Evolutionary conservation across 2,329 filamentous ascomycete species (phyloP).

Genomic region (Drechslerella stenobrocha): DNA sequence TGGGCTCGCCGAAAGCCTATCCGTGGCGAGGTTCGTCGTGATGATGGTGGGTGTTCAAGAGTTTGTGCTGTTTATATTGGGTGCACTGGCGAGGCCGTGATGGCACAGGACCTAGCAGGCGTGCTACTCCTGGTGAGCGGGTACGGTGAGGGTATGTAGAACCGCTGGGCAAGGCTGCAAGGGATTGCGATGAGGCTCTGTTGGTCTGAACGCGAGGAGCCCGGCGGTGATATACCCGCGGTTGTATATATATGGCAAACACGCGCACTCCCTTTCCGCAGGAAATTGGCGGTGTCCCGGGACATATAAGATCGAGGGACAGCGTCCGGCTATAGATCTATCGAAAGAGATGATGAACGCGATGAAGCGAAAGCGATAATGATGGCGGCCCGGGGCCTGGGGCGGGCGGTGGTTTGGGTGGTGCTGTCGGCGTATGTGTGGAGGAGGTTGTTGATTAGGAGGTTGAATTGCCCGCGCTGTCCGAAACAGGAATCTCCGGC

Average conservation of each 20-base stretch:
- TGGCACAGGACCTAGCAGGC: slow-evolving; percentile 3
- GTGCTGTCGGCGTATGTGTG: slow-evolving; percentile 32
- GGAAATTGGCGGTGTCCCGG: slow-evolving; percentile 33
- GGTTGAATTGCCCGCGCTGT: slow-evolving; percentile 34
- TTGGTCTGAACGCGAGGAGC: slow-evolving; percentile 41
- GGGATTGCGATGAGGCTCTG: slow-evolving; percentile 33
- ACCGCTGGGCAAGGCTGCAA: slow-evolving; percentile 12
- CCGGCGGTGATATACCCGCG: slow-evolving; percentile 42
- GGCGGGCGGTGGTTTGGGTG: slow-evolving; percentile 17
- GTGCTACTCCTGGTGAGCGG: slow-evolving; percentile 1
- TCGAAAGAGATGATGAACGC: slow-evolving; percentile 16
- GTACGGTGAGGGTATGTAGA: slow-evolving; percentile 10
- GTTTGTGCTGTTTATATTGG: slow-evolving; percentile 39
- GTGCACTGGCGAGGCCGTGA: slow-evolving; percentile 13
- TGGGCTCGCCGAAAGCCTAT: slow-evolving; percentile 37
- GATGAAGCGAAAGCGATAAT: slow-evolving; percentile 23
- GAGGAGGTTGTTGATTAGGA: slow-evolving; percentile 50
- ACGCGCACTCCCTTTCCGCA: slow-evolving; percentile 47
- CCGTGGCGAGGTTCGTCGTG: slow-evolving; percentile 26
- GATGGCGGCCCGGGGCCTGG: slow-evolving; percentile 22
- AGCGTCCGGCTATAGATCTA: slow-evolving; percentile 3
- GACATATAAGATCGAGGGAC: slow-evolving; percentile 12
- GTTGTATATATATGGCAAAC: slow-evolving; percentile 46
- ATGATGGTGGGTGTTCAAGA: slow-evolving; percentile 19
- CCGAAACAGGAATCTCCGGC: slow-evolving; percentile 44